A percentile compares a stretch with the other conserved stretches of the same genome.
Evolutionary conservation across 73 alveolate genomes (phyloP).

Genomic region (Paramecium biaurelia): DNA sequence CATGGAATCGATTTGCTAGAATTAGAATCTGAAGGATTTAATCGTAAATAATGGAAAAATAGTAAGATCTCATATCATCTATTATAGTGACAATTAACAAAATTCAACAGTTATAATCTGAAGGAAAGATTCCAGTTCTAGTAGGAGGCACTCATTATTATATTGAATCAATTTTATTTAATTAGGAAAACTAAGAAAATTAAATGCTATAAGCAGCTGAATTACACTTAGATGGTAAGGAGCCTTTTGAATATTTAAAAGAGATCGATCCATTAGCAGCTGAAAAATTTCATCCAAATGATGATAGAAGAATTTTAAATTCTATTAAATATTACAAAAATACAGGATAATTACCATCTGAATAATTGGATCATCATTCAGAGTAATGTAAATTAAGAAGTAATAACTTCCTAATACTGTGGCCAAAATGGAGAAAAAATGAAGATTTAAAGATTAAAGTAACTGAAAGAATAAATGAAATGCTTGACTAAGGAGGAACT

Average conservation of each 20-base stretch:
- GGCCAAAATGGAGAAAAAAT: conserved; percentile 69
- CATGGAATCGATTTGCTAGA: conserved; percentile 74
- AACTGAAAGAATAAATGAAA: conserved; percentile 68
- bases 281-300: conserved; percentile 67
- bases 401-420: conserved; percentile 64
- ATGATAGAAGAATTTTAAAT: conserved; percentile 74
- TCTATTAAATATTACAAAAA: conserved; percentile 52
- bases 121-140: conserved; percentile 61
- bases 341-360: conserved; percentile 56
- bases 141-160: conserved; percentile 88
- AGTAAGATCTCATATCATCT: neutral
- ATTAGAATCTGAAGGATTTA: conserved; percentile 59
- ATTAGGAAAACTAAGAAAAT: conserved; percentile 29
- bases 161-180: conserved; percentile 74
- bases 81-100: conserved; percentile 44
- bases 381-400: conserved; percentile 62
- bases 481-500: conserved; percentile 78
- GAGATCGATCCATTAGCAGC: conserved; percentile 69
- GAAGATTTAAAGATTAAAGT: conserved; percentile 66
- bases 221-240: neutral
- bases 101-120: conserved; percentile 45
- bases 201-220: neutral
- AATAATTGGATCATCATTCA: conserved; percentile 29
- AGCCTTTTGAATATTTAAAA: conserved; percentile 56
- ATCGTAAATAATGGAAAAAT: conserved; percentile 59